phyloP scores from a whole-genome alignment of 2,329 filamentous ascomycete genomes.

The Exophiala sp. region DNA sequence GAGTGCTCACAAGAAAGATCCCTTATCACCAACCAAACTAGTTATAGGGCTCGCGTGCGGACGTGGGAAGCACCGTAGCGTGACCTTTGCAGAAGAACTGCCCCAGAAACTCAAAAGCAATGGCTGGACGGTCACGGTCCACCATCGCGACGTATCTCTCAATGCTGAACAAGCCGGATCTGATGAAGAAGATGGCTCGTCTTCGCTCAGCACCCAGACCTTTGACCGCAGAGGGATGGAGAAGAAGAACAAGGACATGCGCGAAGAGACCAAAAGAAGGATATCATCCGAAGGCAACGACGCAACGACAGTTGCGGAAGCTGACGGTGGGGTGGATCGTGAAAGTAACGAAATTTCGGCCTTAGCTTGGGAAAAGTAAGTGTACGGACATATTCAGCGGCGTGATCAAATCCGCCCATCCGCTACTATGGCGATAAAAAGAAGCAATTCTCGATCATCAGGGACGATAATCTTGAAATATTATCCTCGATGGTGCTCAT shows the following conservation, averaged over 20 bases:
- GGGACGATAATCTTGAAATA: too few relatives aligned
- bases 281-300: background rate
- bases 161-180: background rate
- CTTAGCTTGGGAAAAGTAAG: too few relatives aligned
- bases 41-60: constrained; percentile 12
- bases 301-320: too few relatives aligned
- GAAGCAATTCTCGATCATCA: too few relatives aligned
- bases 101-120: constrained; percentile 4
- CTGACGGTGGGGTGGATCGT: too few relatives aligned
- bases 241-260: background rate
- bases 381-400: too few relatives aligned
- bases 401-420: too few relatives aligned
- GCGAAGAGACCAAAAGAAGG: background rate
- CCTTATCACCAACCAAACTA: background rate
- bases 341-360: too few relatives aligned
- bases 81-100: constrained; percentile 20
- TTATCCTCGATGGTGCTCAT: too few relatives aligned
- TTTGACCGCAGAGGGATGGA: background rate
- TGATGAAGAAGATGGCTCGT: background rate
- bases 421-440: too few relatives aligned
- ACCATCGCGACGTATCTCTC: constrained; percentile 16
- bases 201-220: background rate
- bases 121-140: constrained; percentile 11
- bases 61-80: constrained; percentile 16
- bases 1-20: background rate